Evolutionary conservation across 2,329 filamentous ascomycete genomes (phyloP), one percentile per base, ranked within the genome.

Genomic region (Fusarium longipes): DNA sequence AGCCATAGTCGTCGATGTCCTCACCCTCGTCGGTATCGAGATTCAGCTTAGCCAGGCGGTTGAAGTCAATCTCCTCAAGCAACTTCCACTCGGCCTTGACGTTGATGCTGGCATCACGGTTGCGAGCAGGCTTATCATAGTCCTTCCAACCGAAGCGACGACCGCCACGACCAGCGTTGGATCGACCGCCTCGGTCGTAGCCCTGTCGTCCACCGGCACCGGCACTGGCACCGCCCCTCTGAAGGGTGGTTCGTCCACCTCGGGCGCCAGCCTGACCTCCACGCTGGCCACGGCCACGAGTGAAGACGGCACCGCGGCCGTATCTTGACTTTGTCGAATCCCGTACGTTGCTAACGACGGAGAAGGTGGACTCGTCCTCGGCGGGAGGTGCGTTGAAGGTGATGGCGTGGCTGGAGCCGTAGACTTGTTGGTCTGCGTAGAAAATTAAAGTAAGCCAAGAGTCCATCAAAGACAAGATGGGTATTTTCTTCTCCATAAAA

Each of bases 61-160:
- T 95, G 83, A 97, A 99, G 81, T 99, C 96, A 79, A 99, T 97
- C 86, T 99, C 96, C 83, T 99, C 96, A 75, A 97, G 85, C 82
- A 99, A 87, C 76, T 89, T 87, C 96, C 96, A 99, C 79, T 97
- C 94, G 22, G 94, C 88, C 82, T 96, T 96, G 81, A 98, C 93
- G 82, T 95, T 95, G 77, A 99, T 93, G 33, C 93, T 97, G 12
- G 95, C 92, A 82, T 99, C 96, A 63, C 96, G 92, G 82, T 97
- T 97, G 76, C 96, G 91, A 79, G 95, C 89, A 63, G 96, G 96
- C 89, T 98, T 98, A 84, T 99, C 96, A 78, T 93, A 97, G 79
- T 99, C 96, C 82, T 96, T 97, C 95, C 96, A 98, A 78, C 96
- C 96, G 76, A 97, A 97, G 73, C 96, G 89, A 71, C 96, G 91